These are phyloP conservation scores for Epichloe uncinata DNA, from an alignment of 2,329 filamentous ascomycete genomes.

Conservation along the genomic window DNA sequence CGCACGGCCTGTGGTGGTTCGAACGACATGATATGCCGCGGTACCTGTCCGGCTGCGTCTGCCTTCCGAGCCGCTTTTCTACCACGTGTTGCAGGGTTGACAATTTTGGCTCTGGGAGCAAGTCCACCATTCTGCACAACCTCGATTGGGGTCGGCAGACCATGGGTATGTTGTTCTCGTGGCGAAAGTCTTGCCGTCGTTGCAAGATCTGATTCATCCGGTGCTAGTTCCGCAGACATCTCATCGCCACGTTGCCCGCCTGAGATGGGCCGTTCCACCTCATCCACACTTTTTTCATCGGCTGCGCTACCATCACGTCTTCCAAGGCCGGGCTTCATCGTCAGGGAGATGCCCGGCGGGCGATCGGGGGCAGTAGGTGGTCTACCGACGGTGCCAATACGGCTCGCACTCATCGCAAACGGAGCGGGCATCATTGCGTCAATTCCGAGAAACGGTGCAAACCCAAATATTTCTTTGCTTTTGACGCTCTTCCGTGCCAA, in stretches of 20 bases:
- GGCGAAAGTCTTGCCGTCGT: not conserved
- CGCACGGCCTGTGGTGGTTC: slow-evolving; percentile 14
- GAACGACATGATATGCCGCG: slow-evolving; percentile 27
- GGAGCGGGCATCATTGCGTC: slow-evolving; percentile 7
- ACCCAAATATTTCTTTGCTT: slow-evolving; percentile 35
- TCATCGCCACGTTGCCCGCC: not conserved
- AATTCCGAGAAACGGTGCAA: slow-evolving; percentile 12
- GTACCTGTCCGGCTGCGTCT: slow-evolving; percentile 35
- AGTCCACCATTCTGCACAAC: not conserved
- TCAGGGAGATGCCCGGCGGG: not conserved
- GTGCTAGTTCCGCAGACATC: not conserved
- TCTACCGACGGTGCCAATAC: slow-evolving; percentile 4
- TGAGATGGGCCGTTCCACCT: not conserved
- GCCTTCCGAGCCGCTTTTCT: slow-evolving; percentile 38
- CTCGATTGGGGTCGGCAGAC: not conserved
- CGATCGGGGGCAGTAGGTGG: slow-evolving; percentile 1
- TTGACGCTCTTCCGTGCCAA: slow-evolving; percentile 29
- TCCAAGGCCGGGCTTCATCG: not conserved
- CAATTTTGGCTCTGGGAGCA: slow-evolving; percentile 13
- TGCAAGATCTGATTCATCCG: not conserved
- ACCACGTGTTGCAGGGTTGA: slow-evolving; percentile 38
- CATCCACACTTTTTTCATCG: not conserved
- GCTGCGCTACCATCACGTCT: too few species aligned
- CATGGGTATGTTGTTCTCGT: not conserved
- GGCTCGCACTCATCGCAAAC: slow-evolving; percentile 7